phyloP scores from a whole-genome alignment of 495 filamentous ascomycete species.

The Trichoderma orchidacearum region DNA sequence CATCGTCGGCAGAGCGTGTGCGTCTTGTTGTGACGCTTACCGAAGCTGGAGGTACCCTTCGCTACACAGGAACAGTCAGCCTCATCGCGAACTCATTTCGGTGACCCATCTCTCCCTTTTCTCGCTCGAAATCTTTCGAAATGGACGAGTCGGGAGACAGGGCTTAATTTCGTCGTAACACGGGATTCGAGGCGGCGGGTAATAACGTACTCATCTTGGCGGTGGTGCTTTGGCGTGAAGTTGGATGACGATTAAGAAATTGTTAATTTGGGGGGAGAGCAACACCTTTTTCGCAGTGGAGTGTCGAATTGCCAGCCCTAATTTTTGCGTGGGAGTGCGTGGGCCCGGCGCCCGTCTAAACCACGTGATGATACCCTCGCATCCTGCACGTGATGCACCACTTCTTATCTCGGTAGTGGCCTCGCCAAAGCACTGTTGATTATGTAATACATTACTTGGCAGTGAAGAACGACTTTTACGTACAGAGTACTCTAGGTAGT shows the following conservation, averaged over 20 bases:
- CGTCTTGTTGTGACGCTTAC: conserved; percentile 99
- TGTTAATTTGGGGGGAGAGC: not conserved
- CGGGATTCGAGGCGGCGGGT: not conserved
- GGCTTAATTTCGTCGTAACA: not conserved
- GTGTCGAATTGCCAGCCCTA: conserved; percentile 3
- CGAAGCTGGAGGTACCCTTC: conserved; percentile 96
- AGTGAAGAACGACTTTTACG: too few species aligned
- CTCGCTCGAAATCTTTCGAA: not conserved
- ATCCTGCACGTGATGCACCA: not conserved
- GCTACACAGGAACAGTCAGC: conserved; percentile 17
- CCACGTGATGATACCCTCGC: not conserved
- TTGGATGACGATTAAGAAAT: conserved; percentile 3
- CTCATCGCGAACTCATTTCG: not conserved
- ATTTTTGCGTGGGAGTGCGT: conserved; percentile 2
- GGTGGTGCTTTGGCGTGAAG: conserved; percentile 12
- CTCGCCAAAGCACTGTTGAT: too few species aligned
- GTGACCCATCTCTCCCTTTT: not conserved
- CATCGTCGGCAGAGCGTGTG: conserved; percentile 99
- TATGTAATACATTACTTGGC: too few species aligned
- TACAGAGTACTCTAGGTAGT: too few species aligned
- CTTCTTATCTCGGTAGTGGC: not conserved
- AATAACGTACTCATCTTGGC: conserved; percentile 29
- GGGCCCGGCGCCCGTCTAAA: not conserved
- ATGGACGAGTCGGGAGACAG: too few species aligned
- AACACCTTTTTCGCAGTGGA: conserved; percentile 2